phyloP scores from a whole-genome alignment of 345 rosid genomes.

The Kandelia obovata region DNA sequence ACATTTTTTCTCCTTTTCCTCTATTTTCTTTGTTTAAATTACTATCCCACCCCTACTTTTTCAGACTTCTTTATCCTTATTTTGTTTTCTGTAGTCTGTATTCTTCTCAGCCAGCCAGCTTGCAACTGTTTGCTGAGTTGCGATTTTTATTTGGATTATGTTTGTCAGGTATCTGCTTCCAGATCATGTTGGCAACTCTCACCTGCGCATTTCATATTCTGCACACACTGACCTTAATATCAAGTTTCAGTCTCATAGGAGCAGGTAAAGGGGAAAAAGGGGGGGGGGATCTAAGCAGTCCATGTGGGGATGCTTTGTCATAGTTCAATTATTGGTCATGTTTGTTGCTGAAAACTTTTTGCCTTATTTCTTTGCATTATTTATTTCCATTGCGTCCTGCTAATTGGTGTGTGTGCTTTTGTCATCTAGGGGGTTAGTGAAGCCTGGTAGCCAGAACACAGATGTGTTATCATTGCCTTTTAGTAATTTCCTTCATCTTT shows the following conservation, averaged over 20 bases:
- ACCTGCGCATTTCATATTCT: conserved; percentile 86
- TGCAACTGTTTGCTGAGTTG: not conserved
- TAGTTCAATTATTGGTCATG: conserved; percentile 13
- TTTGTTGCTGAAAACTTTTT: conserved; percentile 12
- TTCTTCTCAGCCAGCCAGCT: not conserved
- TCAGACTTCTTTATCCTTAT: not conserved
- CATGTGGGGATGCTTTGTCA: not conserved
- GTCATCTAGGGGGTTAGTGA: conserved; percentile 56
- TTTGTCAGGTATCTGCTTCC: conserved; percentile 79
- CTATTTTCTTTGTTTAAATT: too few relatives aligned
- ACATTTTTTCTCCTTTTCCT: conserved; percentile 10
- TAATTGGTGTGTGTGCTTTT: conserved; percentile 40
- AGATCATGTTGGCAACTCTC: conserved; percentile 64
- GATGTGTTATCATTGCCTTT: conserved; percentile 42
- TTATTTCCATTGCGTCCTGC: conserved; percentile 23
- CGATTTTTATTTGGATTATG: conserved; percentile 4
- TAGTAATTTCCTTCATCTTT: conserved; percentile 54
- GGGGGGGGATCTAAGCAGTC: conserved; percentile 2
- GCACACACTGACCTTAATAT: conserved; percentile 96
- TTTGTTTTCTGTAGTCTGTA: not conserved
- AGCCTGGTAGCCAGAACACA: conserved; percentile 45
- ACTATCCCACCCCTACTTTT: not conserved
- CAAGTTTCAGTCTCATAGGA: conserved; percentile 97
- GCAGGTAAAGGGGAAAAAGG: conserved; percentile 55
- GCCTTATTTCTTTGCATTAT: not conserved